Evolutionary conservation across 2,329 filamentous ascomycete genomes (phyloP), one percentile per base, ranked within the genome.

Genomic region (Alternaria dauci): DNA sequence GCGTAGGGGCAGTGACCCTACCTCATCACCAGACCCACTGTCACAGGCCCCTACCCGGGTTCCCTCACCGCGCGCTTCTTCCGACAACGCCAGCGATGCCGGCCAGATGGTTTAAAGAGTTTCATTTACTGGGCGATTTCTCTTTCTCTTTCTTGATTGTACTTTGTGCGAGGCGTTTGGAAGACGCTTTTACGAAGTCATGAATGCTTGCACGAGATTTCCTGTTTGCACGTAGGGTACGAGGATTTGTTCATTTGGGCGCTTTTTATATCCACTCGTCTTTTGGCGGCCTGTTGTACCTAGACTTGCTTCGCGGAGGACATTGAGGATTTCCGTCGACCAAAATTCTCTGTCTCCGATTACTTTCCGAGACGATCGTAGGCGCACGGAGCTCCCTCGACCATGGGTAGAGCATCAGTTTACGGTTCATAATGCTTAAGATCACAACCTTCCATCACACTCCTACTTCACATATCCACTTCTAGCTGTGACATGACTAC

Each of bases 321-420:
- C 32, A 36, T 54, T 23, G 44, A 53, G 51, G 32, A 52, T 47
- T 42, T 36, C 50, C 28, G 34, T 23, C 46, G n/a, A 42, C 55
- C 44, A 55, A 44, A 51, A 55, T 32, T 58, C 62, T 54, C 26
- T 39, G 54, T 64, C 39, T 59, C 44, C 36, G 51, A 67, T 57
- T 47, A 54, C 55, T 47, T 25, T 38, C 46, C 58, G 55, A 58
- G 51, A 62, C 52, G 57, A 36, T 46, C 52, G 70, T 75, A 73
- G 63, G 66, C 70, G 68, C 70, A 75, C 62, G 69, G 70, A 69
- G 72, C 72, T 75, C 70, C 46, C 72, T 70, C 61, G 43, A 55
- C 58, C 41, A 55, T 58, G 59, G 67, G 70, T 73, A 61, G 72
- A 75, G 72, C 72, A 70, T 73, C 71, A 55, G 66, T 71, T 70